Base-by-base conservation (phyloP, 495 filamentous ascomycete species). In the Talaromyces adpressus region DNA sequence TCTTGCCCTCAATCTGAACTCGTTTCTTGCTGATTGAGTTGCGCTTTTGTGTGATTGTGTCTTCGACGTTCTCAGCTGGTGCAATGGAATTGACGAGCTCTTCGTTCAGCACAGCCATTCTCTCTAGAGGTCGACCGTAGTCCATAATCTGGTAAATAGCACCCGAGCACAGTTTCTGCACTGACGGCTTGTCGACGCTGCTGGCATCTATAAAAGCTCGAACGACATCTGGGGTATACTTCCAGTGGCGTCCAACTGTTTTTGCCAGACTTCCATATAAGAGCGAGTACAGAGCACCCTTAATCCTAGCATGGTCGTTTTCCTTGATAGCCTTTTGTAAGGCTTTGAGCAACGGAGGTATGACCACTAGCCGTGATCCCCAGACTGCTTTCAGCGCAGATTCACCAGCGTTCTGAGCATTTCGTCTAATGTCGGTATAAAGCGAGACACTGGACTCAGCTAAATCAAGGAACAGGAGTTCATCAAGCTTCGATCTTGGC, bases 401-500 rank as follows among this genome's bases (percentile, higher is more conserved):
- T 76, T 99, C 94, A 61, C 89, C 89, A 2, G 95, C 91, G 65
- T 85, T 87, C 70, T 99, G 94, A 36, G 94, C 94, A 62, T 95
- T 93, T 25, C 93, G 83, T 12, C 94, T 90, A 27, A 97, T 93
- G 68, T 99, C 94, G 0, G 94, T 92, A 70, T 99, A 99, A 18
- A 91, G 78, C n/a, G 93, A 96, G 27, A 97, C 90, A 63, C 89
- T 90, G 1, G 93, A 97, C 68, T 93, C 83, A 23, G 92, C 93
- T 41, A 99, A 84, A 72, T 98, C 94, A 27, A 93, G 77, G 1
- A 99, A 81, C 11, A 99, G 77, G 8, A 81, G 81, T 70, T 90
- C 91, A 72, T 97, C 92, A 22, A 98, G 82, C 18, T 89, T 86
- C 27, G 91, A 93, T 66, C 91, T 90, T 29, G 87, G 88, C 47